These are phyloP conservation scores for Inonotus hispidus DNA, from an alignment of 1,284 basidiomycete genomes.

Conservation along the genomic window DNA sequence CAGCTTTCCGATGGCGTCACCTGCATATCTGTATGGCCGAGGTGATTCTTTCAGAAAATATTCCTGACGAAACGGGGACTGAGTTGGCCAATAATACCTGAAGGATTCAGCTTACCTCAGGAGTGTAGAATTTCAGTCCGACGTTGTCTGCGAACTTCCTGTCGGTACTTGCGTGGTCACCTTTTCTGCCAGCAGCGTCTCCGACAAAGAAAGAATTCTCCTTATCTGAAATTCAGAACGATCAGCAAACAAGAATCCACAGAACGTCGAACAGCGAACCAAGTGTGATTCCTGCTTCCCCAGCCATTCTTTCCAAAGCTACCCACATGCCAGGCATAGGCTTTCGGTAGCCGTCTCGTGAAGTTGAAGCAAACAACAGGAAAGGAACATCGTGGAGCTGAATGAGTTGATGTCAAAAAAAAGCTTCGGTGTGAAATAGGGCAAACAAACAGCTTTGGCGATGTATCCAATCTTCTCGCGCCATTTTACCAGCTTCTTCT, in stretches of 20 bases:
- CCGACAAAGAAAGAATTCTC: slow-evolving; percentile 74
- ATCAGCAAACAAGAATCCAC: not conserved
- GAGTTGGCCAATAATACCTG: not conserved
- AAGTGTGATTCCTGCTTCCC: slow-evolving; percentile 53
- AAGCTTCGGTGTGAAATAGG: not conserved
- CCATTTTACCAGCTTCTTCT: slow-evolving; percentile 52
- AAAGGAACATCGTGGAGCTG: slow-evolving; percentile 76
- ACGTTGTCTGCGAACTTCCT: slow-evolving; percentile 82
- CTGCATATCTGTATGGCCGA: slow-evolving; percentile 42
- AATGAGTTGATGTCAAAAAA: not conserved
- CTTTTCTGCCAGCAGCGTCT: slow-evolving; percentile 79
- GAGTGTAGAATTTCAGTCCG: slow-evolving; percentile 67
- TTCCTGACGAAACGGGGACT: slow-evolving; percentile 42
- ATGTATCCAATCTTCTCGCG: slow-evolving; percentile 71
- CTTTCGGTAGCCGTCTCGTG: slow-evolving; percentile 78
- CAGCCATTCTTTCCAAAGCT: slow-evolving; percentile 59
- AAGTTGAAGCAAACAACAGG: slow-evolving; percentile 72
- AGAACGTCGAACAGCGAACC: slow-evolving; percentile 40
- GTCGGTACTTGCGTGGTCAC: slow-evolving; percentile 77
- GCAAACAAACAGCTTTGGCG: slow-evolving; percentile 53
- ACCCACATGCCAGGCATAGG: slow-evolving; percentile 88
- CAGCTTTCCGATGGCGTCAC: slow-evolving; percentile 55
- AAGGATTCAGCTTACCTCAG: slow-evolving; percentile 38
- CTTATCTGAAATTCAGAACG: slow-evolving; percentile 45
- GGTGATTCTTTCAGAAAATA: slow-evolving; percentile 65